Evolutionary conservation across 2,329 filamentous ascomycete genomes (phyloP).

Genomic region (Xylogone sp.): DNA sequence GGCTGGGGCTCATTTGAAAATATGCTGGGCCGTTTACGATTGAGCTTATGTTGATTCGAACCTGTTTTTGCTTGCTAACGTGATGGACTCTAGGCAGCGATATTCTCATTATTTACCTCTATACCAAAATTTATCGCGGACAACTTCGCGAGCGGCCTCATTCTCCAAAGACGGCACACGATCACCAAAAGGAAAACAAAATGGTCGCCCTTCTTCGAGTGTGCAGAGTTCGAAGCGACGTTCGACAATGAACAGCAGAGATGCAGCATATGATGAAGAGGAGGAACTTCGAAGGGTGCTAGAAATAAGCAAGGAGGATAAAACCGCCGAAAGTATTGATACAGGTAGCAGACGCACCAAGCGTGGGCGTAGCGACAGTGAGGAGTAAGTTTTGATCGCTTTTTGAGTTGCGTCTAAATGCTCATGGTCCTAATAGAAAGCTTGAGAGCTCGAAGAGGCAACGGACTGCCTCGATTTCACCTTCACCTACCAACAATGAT

Average conservation of each 20-base stretch:
- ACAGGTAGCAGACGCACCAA: constrained; percentile 67
- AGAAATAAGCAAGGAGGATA: constrained; percentile 88
- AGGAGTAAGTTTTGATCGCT: constrained; percentile 72
- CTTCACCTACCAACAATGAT: constrained; percentile 53
- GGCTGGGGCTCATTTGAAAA: constrained; percentile 23
- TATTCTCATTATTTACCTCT: constrained; percentile 64
- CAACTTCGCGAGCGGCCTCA: constrained; percentile 60
- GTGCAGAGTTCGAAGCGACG: constrained; percentile 62
- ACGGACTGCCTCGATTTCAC: constrained; percentile 74
- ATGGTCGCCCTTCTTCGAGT: constrained; percentile 43
- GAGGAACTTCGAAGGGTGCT: constrained; percentile 84
- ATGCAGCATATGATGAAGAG: constrained; percentile 93
- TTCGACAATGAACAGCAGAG: constrained; percentile 95
- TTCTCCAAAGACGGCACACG: constrained; percentile 58
- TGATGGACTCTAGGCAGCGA: constrained; percentile 48
- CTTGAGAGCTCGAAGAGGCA: constrained; percentile 73
- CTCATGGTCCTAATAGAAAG: constrained; percentile 49
- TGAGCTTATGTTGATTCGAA: constrained; percentile 6
- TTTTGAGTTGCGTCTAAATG: constrained; percentile 6
- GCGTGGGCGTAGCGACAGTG: constrained; percentile 82
- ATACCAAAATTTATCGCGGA: constrained; percentile 47
- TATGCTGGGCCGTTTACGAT: constrained; percentile 6
- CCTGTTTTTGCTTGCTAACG: constrained; percentile 31
- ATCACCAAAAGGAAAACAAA: constrained; percentile 54
- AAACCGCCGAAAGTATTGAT: constrained; percentile 34